Percentiles rank a stretch among this genome's conserved stretches.
phyloP scores from a whole-genome alignment of 148 eudicot species.

The Gaultheria prostrata region DNA sequence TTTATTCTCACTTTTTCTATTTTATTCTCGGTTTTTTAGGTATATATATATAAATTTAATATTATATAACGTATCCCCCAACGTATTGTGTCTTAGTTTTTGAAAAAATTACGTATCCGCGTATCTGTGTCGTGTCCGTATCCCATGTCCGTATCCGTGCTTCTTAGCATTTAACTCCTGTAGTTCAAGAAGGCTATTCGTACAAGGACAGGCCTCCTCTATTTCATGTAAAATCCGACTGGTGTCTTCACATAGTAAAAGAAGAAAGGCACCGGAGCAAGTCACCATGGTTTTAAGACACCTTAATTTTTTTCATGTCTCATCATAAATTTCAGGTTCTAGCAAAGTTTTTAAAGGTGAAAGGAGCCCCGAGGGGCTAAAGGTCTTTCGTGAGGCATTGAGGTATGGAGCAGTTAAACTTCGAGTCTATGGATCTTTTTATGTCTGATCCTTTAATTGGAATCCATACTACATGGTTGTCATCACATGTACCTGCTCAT shows the following conservation, averaged over 20 bases:
- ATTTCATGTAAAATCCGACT: not conserved
- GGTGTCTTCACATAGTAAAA: not conserved
- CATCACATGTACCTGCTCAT: not conserved
- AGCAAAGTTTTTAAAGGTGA: not conserved
- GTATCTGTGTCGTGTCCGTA: no score
- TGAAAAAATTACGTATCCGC: no score
- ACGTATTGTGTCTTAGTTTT: no score
- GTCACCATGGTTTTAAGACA: not conserved
- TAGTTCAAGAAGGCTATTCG: not conserved
- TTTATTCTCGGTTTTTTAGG: no score
- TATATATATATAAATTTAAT: no score
- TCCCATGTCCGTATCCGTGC: no score
- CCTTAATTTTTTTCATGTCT: not conserved
- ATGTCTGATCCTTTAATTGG: not conserved
- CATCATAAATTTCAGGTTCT: not conserved
- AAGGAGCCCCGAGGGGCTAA: not conserved
- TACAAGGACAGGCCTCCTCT: not conserved
- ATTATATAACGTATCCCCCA: no score
- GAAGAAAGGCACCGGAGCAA: not conserved
- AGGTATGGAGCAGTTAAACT: not conserved
- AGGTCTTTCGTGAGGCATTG: not conserved
- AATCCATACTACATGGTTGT: not conserved
- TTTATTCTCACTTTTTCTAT: no score
- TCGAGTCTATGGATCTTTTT: not conserved
- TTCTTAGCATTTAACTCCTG: not conserved